Base-by-base conservation (phyloP, 331 rosid species). In the Malus hybrid region DNA sequence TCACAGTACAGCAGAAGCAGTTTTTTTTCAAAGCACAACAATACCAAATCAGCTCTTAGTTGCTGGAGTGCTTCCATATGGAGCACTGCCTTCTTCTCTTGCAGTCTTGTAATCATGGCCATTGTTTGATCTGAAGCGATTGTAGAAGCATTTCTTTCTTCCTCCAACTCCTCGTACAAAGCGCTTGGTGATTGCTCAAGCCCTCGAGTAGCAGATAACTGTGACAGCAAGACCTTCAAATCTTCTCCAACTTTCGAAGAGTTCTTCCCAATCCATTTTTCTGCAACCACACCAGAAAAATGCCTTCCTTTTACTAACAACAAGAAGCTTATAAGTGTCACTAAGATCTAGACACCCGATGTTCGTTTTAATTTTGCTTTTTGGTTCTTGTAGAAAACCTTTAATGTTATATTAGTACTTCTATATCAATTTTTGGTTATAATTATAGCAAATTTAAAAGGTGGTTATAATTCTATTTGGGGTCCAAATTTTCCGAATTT, bases 101-200 rank as follows among this genome's bases (percentile, higher is more conserved):
- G 97, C 81, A 94, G 85, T 77, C 89, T 92, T 3, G 95, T 94
- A 62, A 92, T 94, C 99, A 94, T 94, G 75, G 99, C 97, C 91
- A 94, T 86, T 32, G 99, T 88, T 82, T 94, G 96, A 85, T 79
- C 88, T 3, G 90, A 83, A 62, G 97, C 90, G 75, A 88, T 76
- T 29, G 97, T 91, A 65, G 99, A 94, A 73, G 99, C 97, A 76
- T 83, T 94, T 85, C 97, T 85, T 77, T 94, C 99, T 84, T 94
- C 99, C 80, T 94, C 97, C 87, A 94, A 82, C 89, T 94, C 99
- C 87, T 84, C 90, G 73, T 94, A 90, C 84, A 94, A 78, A 46
- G 80, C 86, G 78, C 76, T 80, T 54, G 74, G 62, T 29, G 88
- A 75, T 68, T 72, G 93, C 60, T 88, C 97, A 24, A 81, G 77